A percentile compares a stretch with the other conserved stretches of the same genome.
Evolutionary conservation across 768 basidiomycete species (phyloP).

Genomic region (Xerocomellus intermedius): DNA sequence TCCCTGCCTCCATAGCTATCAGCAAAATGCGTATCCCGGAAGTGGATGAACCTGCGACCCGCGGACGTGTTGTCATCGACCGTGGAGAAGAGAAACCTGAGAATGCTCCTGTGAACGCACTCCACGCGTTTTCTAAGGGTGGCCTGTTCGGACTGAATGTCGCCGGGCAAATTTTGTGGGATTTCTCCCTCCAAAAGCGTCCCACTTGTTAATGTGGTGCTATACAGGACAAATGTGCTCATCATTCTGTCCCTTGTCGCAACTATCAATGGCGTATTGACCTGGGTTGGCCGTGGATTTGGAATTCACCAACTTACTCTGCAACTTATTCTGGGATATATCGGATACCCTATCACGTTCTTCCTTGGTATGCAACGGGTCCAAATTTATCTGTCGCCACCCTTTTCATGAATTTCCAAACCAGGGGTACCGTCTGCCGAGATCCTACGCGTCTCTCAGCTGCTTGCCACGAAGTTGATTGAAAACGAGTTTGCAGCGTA

Average conservation of each 20-base stretch:
- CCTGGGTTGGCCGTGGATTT: conserved; percentile 86
- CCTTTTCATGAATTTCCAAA: background rate
- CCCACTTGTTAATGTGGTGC: conserved; percentile 6
- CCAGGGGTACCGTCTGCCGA: conserved; percentile 73
- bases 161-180: conserved; percentile 83
- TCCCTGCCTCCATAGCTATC: conserved; percentile 91
- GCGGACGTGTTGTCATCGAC: conserved; percentile 76
- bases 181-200: background rate
- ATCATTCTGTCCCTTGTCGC: conserved; percentile 83
- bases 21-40: conserved; percentile 87
- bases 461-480: conserved; percentile 84
- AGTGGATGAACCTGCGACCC: conserved; percentile 80
- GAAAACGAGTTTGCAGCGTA: conserved; percentile 89
- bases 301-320: conserved; percentile 81
- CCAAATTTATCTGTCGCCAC: background rate
- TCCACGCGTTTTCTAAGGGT: conserved; percentile 87
- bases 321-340: conserved; percentile 80
- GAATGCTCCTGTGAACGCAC: conserved; percentile 65
- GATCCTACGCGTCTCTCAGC: conserved; percentile 74
- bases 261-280: conserved; percentile 78
- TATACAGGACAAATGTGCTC: conserved; percentile 69
- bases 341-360: conserved; percentile 87
- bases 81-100: conserved; percentile 62
- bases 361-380: conserved; percentile 46
- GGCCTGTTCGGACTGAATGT: conserved; percentile 83